phyloP scores from a whole-genome alignment of 495 filamentous ascomycete species.

The Tetracladium setigerum region DNA sequence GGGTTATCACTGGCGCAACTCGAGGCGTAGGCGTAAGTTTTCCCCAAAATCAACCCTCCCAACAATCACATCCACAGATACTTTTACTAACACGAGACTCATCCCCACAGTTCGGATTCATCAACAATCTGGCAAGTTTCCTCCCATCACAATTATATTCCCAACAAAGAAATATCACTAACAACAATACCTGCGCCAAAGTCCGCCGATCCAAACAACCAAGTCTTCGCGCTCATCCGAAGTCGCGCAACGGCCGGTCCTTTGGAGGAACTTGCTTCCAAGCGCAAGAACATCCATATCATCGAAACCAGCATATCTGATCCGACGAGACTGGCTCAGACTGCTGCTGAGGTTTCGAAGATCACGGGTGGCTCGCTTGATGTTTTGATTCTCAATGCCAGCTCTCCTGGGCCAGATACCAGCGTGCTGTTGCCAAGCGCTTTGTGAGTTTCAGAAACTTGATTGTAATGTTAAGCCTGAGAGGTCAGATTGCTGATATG shows the following conservation, averaged over 20 bases:
- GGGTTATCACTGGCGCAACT: slow-evolving; percentile 1
- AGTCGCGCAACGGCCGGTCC: slow-evolving; percentile 16
- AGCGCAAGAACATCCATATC: slow-evolving; percentile 22
- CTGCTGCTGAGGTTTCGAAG: slow-evolving; percentile 15
- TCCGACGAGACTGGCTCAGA: slow-evolving; percentile 22
- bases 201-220: slow-evolving; percentile 6
- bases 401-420: slow-evolving; percentile 7
- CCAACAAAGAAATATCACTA: not conserved
- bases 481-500: not conserved
- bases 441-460: not conserved
- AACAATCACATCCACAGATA: not conserved
- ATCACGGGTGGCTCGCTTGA: slow-evolving; percentile 30
- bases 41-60: not conserved
- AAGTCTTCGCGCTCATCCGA: slow-evolving; percentile 18
- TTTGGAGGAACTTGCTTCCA: slow-evolving; percentile 4
- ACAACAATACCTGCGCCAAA: not conserved
- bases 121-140: slow-evolving; percentile 1
- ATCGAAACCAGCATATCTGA: slow-evolving; percentile 30
- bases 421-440: not conserved
- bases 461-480: too few relatives aligned
- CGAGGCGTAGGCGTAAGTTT: slow-evolving; percentile 1
- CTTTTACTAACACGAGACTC: not conserved
- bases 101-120: not conserved
- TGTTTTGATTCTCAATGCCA: slow-evolving; percentile 37
- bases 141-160: not conserved